Evolutionary conservation across 2,329 filamentous ascomycete species (phyloP), one percentile per base, ranked within the genome.

Genomic region (Sporothrix mexicana): DNA sequence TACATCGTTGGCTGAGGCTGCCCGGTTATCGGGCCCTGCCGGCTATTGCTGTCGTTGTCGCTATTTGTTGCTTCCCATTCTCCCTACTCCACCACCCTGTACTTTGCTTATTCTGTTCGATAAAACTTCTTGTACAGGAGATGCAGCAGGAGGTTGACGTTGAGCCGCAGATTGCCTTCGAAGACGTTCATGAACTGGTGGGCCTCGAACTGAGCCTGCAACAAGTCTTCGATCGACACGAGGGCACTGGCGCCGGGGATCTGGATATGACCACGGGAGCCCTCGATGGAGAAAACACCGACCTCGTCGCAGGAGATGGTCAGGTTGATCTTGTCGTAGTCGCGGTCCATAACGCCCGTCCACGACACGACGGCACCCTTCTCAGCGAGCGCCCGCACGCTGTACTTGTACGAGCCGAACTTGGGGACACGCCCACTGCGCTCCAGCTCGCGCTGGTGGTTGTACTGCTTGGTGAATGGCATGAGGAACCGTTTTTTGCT

Each of bases 61-160:
- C 3, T 7, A 36, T 36, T 36, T 36, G 30, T 1, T 36, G 3
- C 7, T 36, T 2, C 3, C 30, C 30, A 6, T 36, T 36, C 30
- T 36, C 12, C 23, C 51, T 30, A 8, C 15, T 20, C 1, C 49
- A n/a, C 5, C 30, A 3, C 5, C 23, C 23, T 13, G n/a, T 45
- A 20, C 61, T 36, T 5, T 36, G 53, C 20, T 59, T 67, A 90
- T 78, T 91, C 89, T 74, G 90, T 91, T 74, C 90, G 85, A 81
- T 99, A 99, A 82, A 99, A 99, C 87, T 99, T 99, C 88, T 97
- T 97, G 86, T 98, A 98, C 77, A 99, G 88, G 82, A 98, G 86
- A 87, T 99, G 96, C 85, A 99, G 86, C 83, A 99, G 90, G 79
- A 99, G 82, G 84, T 99, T 99, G 79, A 99, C 96, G 82, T 98